Evolutionary conservation across 495 filamentous ascomycete species (phyloP).

Genomic region (Clavariopsis aquatica): DNA sequence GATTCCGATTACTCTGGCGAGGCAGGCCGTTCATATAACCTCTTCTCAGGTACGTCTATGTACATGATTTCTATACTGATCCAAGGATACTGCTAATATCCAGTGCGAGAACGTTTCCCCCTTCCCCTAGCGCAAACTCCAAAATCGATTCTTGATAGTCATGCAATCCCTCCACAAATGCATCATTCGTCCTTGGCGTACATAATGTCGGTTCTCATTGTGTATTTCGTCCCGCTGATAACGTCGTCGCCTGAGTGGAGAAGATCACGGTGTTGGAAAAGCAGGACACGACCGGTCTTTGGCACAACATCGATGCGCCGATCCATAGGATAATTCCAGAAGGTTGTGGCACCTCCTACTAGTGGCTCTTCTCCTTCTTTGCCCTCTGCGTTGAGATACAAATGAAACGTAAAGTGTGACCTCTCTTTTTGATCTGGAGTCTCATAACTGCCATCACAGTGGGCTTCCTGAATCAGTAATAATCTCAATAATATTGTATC

Average conservation of each 20-base stretch:
- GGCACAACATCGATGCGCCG: constrained; percentile 65
- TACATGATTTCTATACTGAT: not conserved
- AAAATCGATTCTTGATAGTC: too few species aligned
- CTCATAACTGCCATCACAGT: constrained; percentile 70
- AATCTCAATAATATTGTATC: too few species aligned
- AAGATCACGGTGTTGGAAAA: constrained; percentile 74
- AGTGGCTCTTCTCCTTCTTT: constrained; percentile 48
- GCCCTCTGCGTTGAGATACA: constrained; percentile 72
- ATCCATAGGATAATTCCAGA: constrained; percentile 53
- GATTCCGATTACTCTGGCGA: constrained; percentile 97
- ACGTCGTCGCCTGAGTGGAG: constrained; percentile 77
- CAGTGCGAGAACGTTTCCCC: too few species aligned
- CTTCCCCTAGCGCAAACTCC: too few species aligned
- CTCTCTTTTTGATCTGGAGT: constrained; percentile 59
- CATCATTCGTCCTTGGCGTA: constrained; percentile 48
- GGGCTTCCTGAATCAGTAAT: constrained; percentile 51
- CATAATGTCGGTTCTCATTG: constrained; percentile 77
- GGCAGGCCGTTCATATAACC: constrained; percentile 73
- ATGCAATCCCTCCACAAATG: not conserved
- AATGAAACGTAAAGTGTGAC: constrained; percentile 75
- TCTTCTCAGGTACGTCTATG: constrained; percentile 58
- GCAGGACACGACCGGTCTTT: constrained; percentile 67
- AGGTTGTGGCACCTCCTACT: constrained; percentile 65
- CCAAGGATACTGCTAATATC: constrained; percentile 45
- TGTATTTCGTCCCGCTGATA: constrained; percentile 69